A percentile compares a stretch with the other conserved stretches of the same genome.
These are phyloP conservation scores for Barbatosphaeria neglecta DNA, from an alignment of 495 filamentous ascomycete genomes.

Conservation along the genomic window DNA sequence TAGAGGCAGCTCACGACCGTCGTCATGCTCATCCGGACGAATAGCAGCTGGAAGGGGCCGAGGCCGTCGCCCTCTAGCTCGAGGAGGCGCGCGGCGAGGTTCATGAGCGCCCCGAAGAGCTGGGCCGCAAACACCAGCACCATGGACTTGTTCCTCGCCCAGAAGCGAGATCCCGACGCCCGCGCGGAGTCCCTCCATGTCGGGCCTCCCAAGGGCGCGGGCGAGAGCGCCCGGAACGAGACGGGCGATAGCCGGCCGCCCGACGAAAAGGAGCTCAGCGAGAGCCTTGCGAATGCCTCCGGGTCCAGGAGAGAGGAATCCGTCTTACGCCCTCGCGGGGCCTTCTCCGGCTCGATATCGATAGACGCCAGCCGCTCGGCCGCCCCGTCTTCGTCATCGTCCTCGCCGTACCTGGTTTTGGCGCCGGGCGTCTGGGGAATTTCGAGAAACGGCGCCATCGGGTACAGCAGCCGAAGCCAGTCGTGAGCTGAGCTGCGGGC, in stretches of 20 bases:
- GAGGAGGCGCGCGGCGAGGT: conserved; percentile 65
- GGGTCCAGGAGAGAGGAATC: conserved; percentile 11
- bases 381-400: conserved; percentile 19
- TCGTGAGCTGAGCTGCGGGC: not conserved
- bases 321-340: not conserved
- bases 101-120: conserved; percentile 83
- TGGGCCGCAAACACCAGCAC: conserved; percentile 65
- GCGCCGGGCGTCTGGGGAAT: conserved; percentile 4
- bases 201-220: not conserved
- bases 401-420: conserved; percentile 8
- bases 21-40: conserved; percentile 75
- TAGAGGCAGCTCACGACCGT: conserved; percentile 53
- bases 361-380: conserved; percentile 5
- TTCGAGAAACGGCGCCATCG: conserved; percentile 5
- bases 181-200: not conserved
- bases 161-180: conserved; percentile 7
- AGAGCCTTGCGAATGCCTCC: conserved; percentile 16
- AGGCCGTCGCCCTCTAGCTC: conserved; percentile 64
- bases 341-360: conserved; percentile 2
- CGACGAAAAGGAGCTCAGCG: conserved; percentile 18
- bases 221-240: conserved; percentile 6
- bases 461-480: not conserved
- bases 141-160: conserved; percentile 56
- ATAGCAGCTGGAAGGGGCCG: conserved; percentile 84
- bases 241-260: conserved; percentile 3